Base-by-base conservation (phyloP, 2,329 filamentous ascomycete species). In the Venturia carpophila region DNA sequence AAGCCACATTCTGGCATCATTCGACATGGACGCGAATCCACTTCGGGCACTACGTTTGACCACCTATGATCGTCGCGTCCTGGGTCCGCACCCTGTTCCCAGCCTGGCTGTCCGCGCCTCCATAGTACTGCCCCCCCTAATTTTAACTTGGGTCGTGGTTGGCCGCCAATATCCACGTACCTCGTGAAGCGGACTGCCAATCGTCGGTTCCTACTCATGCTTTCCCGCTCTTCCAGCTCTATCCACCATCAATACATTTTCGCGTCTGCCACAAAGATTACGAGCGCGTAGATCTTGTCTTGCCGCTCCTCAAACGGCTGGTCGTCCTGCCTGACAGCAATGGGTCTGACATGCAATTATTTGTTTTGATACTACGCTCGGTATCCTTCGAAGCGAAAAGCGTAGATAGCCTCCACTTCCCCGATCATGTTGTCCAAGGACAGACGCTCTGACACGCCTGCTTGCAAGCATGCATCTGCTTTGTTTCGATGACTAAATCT, bases 11-110 rank as follows among this genome's bases (percentile, higher is more conserved):
- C 37, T 11, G 37, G 6, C 11, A n/a, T 21, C 43, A 47, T 47
- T 24, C 45, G 49, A 30, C 24, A 11, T 34, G 2, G 49, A 34
- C 49, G 6, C 49, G 49, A 34, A 56, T 56, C 49, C 49, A 34
- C 27, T 56, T 21, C 49, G n/a, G 49, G 49, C 49, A 24, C 49
- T 56, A 56, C 6, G 27, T 58, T 27, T n/a, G 52, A 39, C 52
- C 52, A 58, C 6, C 15, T n/a, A 56, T 56, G 49, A 56, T 56
- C 49, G 49, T 56, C 24, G 49, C 49, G 24, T 34, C 49, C 24
- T 15, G 15, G 39, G 39, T 41, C 39, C 39, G 39, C 9, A 41
- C 30, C 30, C 30, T 34, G 30, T 34, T 41, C 39, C 27, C 21
- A 56, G 49, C 49, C 49, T 24, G 34, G 39, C 9, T 41, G 39